Evolutionary conservation across 129 eudicot species (phyloP).

Genomic region (Flaveria sonorensis): DNA sequence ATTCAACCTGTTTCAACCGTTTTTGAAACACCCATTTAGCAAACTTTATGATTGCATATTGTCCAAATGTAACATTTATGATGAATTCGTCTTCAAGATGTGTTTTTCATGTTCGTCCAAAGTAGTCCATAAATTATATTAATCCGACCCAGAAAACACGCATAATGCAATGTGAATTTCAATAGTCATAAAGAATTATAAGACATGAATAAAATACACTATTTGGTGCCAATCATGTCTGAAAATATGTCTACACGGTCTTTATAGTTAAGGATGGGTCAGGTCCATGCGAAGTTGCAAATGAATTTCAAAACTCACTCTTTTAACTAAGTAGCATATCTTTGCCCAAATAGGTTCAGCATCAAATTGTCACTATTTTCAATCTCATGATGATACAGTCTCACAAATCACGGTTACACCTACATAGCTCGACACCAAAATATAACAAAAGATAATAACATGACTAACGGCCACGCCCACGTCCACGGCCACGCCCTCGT

Average conservation of each 20-base stretch:
- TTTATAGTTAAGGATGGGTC: neutral
- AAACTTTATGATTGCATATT: no score
- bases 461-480: conserved; percentile 61
- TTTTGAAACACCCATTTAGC: no score
- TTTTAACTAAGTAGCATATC: neutral
- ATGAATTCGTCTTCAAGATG: no score
- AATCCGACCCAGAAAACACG: no score
- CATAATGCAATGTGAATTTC: no score
- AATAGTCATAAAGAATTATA: neutral
- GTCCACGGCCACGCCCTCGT: conserved; percentile 80
- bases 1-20: no score
- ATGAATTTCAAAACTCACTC: neutral
- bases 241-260: neutral
- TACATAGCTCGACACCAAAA: conserved; percentile 13
- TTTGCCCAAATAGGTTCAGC: conserved; percentile 1
- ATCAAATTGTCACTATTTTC: conserved; percentile 14
- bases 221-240: neutral
- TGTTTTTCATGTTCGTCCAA: no score
- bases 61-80: no score
- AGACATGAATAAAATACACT: neutral
- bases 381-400: conserved; percentile 1
- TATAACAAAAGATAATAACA: conserved; percentile 18
- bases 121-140: no score
- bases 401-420: conserved; percentile 14
- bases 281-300: neutral